Evolutionary conservation across 164 flowering plant species (phyloP).

Genomic region (Protea cynaroides): DNA sequence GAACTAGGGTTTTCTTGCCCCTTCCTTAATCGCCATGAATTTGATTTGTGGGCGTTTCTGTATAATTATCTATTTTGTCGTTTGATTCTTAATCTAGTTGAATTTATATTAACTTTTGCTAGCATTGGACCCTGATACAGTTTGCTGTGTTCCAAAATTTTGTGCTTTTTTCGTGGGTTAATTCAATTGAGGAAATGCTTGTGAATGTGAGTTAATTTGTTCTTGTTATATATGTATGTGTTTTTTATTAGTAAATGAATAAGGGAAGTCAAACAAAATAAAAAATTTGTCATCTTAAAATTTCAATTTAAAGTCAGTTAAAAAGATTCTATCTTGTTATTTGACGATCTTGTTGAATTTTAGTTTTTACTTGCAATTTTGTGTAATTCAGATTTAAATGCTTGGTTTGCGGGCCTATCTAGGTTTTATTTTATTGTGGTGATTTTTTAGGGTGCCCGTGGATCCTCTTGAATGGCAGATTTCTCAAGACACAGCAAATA

Average conservation of each 20-base stretch:
- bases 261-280: no score
- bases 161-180: not conserved
- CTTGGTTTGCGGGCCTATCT: not conserved
- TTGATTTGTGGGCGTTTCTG: no score
- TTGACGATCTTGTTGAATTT: not conserved
- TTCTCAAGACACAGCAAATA: constrained; percentile 83
- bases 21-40: not conserved
- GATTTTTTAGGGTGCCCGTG: constrained; percentile 71
- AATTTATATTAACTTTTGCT: no score
- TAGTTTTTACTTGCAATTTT: no score
- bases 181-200: not conserved
- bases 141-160: not conserved
- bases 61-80: no score
- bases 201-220: not conserved
- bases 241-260: no score
- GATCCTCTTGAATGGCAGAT: constrained; percentile 99
- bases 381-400: not conserved
- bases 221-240: not conserved
- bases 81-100: no score
- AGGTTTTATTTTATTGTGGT: not conserved
- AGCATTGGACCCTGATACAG: no score
- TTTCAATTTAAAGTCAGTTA: no score
- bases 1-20: not conserved
- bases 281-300: no score
- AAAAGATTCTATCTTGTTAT: not conserved